Evolutionary conservation across 805 yeast genomes (phyloP), one percentile per base, ranked within the genome.

Genomic region (Phaffomyces thermotolerans): DNA sequence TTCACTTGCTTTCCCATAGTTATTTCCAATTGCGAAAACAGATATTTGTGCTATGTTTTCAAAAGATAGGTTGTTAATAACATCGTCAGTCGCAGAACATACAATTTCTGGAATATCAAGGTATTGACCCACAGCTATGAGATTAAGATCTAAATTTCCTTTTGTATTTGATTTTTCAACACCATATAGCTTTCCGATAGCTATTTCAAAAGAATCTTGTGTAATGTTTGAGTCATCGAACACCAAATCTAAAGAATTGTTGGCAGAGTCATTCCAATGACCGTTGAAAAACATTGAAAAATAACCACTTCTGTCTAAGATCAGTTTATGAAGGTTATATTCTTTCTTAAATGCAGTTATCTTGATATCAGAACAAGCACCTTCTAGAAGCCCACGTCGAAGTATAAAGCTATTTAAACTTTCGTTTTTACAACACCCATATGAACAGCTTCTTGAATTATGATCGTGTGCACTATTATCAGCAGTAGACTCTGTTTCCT

Each of bases 91-190:
- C 4, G 76, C 66, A 0, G 62, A 49, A 32, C 72, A 68, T 4
- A 73, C 76, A 12, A 72, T 54, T 17, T 69, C 71, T 2, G 66
- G 65, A 22, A 77, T 61, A 34, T 68, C 77, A 34, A 76, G 53
- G 48, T 69, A 76, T 47, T 70, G 76, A 1, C 79, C 78, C 14
- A 71, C 59, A 1, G 76, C 75, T 42, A 76, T 65, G 67, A 75
- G 62, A 15, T 63, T 63, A 41, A 64, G 57, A 2, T 76, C 63
- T n/a, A 65, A 58, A 22, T 56, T 46, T 18, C 52, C 58, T 39
- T 69, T 73, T 14, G 59, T 57, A 18, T 53, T 53, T 4, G 53
- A 37, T 40, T 67, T 65, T 4, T 53, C 38, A 1, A 65, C 67
- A 1, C 81, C 80, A 50, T 76, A 76, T 12, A 76, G 56, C 34